These are phyloP conservation scores for Clonostachys rosea DNA, from an alignment of 2,329 filamentous ascomycete genomes.

Conservation along the genomic window DNA sequence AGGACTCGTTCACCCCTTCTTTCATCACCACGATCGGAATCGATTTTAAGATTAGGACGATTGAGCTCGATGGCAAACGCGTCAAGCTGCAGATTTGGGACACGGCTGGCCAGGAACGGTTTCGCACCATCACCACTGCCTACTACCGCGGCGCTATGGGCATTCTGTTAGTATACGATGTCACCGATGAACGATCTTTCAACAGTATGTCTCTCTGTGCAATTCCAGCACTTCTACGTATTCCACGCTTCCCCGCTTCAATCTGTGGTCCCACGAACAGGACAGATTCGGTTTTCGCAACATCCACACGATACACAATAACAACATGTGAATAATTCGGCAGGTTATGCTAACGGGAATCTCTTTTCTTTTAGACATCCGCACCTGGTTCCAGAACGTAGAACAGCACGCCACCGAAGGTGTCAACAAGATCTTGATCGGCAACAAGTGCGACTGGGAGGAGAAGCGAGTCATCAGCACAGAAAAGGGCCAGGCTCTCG, in stretches of 20 bases:
- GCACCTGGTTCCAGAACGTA: conserved; percentile 99
- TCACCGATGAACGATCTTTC: conserved; percentile 93
- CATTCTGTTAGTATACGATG: conserved; percentile 95
- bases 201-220: conserved; percentile 62
- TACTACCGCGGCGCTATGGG: conserved; percentile 99
- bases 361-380: conserved; percentile 66
- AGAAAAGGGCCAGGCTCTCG: conserved; percentile 87
- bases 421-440: conserved; percentile 99
- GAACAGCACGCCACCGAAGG: conserved; percentile 97
- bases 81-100: conserved; percentile 99
- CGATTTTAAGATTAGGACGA: conserved; percentile 99
- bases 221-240: background rate
- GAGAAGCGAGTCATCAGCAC: conserved; percentile 95
- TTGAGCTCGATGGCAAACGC: conserved; percentile 96
- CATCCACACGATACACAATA: too few relatives aligned
- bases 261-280: too few relatives aligned
- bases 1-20: conserved; percentile 94
- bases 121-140: conserved; percentile 96
- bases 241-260: background rate
- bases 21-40: conserved; percentile 99
- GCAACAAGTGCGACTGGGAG: conserved; percentile 99
- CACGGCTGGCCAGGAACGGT: conserved; percentile 95
- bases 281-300: too few relatives aligned
- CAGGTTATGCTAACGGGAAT: conserved; percentile 6
- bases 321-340: background rate